Evolutionary conservation across 108 stramenopile genomes (phyloP).

Genomic region (Chaetoceros tenuissimus): DNA sequence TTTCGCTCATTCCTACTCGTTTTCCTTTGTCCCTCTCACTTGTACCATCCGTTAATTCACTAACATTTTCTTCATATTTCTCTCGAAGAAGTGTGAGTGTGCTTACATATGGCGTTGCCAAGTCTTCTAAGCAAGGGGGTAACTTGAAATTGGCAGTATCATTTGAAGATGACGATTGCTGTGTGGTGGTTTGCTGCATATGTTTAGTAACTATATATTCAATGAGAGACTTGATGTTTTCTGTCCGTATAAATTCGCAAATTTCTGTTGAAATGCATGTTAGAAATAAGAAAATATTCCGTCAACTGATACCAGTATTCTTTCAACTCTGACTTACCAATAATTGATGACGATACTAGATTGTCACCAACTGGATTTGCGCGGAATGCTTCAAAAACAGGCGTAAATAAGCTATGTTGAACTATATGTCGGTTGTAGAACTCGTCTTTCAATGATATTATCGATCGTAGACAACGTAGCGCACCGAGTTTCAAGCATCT

Average conservation of each 20-base stretch:
- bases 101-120: conserved; percentile 68
- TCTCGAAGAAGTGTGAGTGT: conserved; percentile 65
- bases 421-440: conserved; percentile 85
- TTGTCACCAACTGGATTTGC: conserved; percentile 76
- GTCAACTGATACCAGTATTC: neutral
- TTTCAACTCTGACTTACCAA: conserved; percentile 28
- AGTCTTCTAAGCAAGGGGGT: conserved; percentile 50
- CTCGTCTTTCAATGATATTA: conserved; percentile 80
- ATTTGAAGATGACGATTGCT: conserved; percentile 12
- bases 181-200: conserved; percentile 2
- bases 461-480: conserved; percentile 63
- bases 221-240: conserved; percentile 76
- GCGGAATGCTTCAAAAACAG: conserved; percentile 77
- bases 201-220: conserved; percentile 80
- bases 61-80: conserved; percentile 41
- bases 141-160: conserved; percentile 13
- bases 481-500: conserved; percentile 71
- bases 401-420: conserved; percentile 77
- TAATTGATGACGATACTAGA: conserved; percentile 68
- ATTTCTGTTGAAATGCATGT: conserved; percentile 26
- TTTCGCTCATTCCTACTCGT: conserved; percentile 30
- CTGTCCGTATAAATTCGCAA: conserved; percentile 73
- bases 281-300: neutral
- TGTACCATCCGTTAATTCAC: neutral
- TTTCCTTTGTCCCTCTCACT: neutral